Percentiles rank a stretch among this genome's conserved stretches.
Evolutionary conservation across 2,329 filamentous ascomycete genomes (phyloP).

Genomic region (Penicillium oxalicum): DNA sequence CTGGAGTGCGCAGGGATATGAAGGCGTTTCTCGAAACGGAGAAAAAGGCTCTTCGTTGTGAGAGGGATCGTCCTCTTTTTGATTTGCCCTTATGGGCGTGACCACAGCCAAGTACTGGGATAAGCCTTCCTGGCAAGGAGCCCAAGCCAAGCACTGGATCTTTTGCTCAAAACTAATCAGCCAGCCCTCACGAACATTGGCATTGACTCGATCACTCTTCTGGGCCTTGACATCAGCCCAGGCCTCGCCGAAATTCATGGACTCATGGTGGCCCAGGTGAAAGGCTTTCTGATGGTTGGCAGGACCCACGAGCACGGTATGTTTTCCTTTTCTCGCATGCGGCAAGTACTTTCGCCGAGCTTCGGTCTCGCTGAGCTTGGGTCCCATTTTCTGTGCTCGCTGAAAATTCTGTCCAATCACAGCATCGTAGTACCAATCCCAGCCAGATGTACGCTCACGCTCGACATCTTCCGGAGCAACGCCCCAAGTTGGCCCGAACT

Average conservation of each 20-base stretch:
- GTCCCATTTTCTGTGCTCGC: slow-evolving; percentile 35
- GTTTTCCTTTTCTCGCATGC: slow-evolving; percentile 22
- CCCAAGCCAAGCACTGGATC: slow-evolving; percentile 47
- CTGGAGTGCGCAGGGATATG: slow-evolving; percentile 49
- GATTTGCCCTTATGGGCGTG: slow-evolving; percentile 34
- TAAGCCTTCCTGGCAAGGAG: slow-evolving; percentile 39
- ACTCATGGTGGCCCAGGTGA: slow-evolving; percentile 38
- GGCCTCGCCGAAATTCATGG: slow-evolving; percentile 42
- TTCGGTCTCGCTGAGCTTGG: slow-evolving; percentile 31
- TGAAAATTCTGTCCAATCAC: slow-evolving; percentile 39
- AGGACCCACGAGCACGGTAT: slow-evolving; percentile 49
- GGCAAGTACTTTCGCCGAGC: slow-evolving; percentile 41
- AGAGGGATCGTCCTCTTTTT: slow-evolving; percentile 28
- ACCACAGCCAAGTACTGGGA: slow-evolving; percentile 53
- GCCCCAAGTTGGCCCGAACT: slow-evolving; percentile 41
- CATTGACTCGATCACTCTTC: slow-evolving; percentile 6
- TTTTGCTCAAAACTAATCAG: slow-evolving; percentile 52
- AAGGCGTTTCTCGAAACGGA: slow-evolving; percentile 47
- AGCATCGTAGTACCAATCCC: slow-evolving; percentile 50
- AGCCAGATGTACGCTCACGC: slow-evolving; percentile 43
- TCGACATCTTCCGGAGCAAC: slow-evolving; percentile 36
- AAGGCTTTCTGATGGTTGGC: slow-evolving; percentile 40
- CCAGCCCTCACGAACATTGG: slow-evolving; percentile 43
- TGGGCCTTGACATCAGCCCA: slow-evolving; percentile 29
- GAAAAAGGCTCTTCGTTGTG: slow-evolving; percentile 35